Evolutionary conservation across 2,329 filamentous ascomycete species (phyloP).

Genomic region (Xylariaceae sp.): DNA sequence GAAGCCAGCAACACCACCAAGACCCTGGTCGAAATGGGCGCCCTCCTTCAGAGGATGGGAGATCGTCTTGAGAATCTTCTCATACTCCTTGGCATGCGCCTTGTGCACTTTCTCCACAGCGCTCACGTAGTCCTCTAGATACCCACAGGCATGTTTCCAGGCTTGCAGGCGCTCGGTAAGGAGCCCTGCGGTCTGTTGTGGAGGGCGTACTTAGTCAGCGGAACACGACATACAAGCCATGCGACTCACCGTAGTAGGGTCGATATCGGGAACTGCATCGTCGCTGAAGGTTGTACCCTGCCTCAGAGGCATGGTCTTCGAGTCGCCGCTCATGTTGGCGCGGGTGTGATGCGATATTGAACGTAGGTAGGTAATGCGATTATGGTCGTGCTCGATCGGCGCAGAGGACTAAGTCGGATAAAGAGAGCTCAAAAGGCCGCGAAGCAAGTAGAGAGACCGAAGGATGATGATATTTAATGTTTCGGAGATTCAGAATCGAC

Average conservation of each 20-base stretch:
- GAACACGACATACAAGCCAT: conserved; percentile 1
- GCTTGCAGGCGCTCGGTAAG: conserved; percentile 85
- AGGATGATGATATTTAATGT: neutral
- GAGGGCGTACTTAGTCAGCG: conserved; percentile 8
- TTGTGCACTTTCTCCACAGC: conserved; percentile 85
- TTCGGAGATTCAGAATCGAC: neutral
- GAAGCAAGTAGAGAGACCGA: no score
- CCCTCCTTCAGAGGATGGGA: conserved; percentile 82
- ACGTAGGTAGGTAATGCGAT: neutral
- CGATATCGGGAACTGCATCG: conserved; percentile 57
- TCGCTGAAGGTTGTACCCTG: conserved; percentile 49
- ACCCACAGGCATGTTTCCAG: conserved; percentile 91
- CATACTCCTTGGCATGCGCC: conserved; percentile 87
- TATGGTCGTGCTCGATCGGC: no score
- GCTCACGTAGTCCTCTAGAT: conserved; percentile 85
- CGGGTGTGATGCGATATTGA: neutral
- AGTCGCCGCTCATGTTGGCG: conserved; percentile 32
- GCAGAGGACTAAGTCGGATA: no score
- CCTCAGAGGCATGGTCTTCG: conserved; percentile 42
- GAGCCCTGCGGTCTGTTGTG: conserved; percentile 66
- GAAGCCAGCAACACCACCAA: conserved; percentile 84
- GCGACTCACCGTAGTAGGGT: conserved; percentile 54
- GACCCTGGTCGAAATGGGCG: conserved; percentile 85
- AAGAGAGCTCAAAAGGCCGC: no score
- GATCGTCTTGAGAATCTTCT: conserved; percentile 91